Conservation (phyloP, 306 rosid species). For the Begonia loranthoides region DNA sequence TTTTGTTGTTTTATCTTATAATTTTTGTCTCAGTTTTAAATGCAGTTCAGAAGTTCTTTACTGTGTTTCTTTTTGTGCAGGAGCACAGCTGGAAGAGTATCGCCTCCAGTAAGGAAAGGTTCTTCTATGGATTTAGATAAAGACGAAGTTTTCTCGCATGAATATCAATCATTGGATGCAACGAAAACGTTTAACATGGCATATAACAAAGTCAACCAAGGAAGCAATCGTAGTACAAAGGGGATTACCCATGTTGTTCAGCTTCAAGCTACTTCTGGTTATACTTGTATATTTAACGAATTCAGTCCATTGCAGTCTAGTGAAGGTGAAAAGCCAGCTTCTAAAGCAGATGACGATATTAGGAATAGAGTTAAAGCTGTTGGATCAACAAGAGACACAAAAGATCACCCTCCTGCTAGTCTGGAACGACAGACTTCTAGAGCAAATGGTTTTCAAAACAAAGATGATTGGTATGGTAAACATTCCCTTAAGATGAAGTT, state of each 20-base stretch:
- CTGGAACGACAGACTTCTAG: conserved; percentile 28
- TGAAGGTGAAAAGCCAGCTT: conserved; percentile 18
- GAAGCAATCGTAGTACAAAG: conserved; percentile 31
- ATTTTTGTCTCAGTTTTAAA: conserved; percentile 2
- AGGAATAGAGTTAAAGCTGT: conserved; percentile 2
- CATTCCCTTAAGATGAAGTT: conserved; percentile 24
- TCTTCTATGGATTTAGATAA: conserved; percentile 17
- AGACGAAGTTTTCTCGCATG: conserved; percentile 17
- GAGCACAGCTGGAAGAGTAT: conserved; percentile 29
- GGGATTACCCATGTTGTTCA: conserved; percentile 43
- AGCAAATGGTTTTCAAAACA: conserved; percentile 21
- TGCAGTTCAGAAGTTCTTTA: not conserved
- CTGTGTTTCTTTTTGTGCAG: conserved; percentile 16
- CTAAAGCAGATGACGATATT: not conserved
- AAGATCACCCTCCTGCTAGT: conserved; percentile 23
- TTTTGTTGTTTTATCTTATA: not conserved
- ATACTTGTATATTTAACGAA: conserved; percentile 53
- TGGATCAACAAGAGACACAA: conserved; percentile 8
- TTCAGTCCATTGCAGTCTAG: conserved; percentile 23
- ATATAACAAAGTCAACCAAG: conserved; percentile 50
- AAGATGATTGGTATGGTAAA: conserved; percentile 16
- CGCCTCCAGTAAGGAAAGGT: conserved; percentile 18
- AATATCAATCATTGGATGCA: conserved; percentile 20
- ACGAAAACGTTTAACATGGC: conserved; percentile 48
- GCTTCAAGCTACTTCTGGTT: conserved; percentile 54